Evolutionary conservation across 108 stramenopile genomes (phyloP), one percentile per base, ranked within the genome.

Genomic region (Fistulifera solaris): DNA sequence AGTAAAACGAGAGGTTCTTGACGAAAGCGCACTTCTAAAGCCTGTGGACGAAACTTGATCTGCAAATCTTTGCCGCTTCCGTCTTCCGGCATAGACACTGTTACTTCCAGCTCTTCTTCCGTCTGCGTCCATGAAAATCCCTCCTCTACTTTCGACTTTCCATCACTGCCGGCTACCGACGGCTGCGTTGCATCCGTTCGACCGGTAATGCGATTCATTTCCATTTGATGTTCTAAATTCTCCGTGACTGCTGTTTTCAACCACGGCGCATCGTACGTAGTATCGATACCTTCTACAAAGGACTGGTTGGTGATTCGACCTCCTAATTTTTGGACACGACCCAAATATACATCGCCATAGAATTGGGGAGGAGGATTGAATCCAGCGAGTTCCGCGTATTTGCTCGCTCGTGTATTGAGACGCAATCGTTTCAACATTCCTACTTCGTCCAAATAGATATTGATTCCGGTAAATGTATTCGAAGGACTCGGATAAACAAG

Each of bases 391-490:
- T 41, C 42, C 0, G 83, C 83, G 17, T 78, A 65, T 14, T 66
- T 40, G 1, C 68, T 65, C 2, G 83, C 85, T 49, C 89, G 60
- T 4, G 24, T 45, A 40, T 90, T 90, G 26, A 55, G 38, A 8
- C 83, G 80, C 16, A 90, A 57, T 31, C 76, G 68, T 44, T 91
- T 91, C 45, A 91, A 43, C 73, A 91, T 67, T 2, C 89, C 89
- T 5, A 87, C 81, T 56, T 91, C 89, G 59, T 91, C 89, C 17
- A 91, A 52, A 51, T 91, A 91, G 13, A 91, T 72, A 45, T 83
- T 71, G 13, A 87, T 81, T 2, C 76, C 78, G 19, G 61, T 54
- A 59, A 65, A 75, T 0, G 63, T 48, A 48, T 91, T 91, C 38
- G 83, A 70, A 6, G 67, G 56, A 0, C 78, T 73, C 0, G 89